A percentile compares a stretch with the other conserved stretches of the same genome.
Conservation (phyloP, 108 stramenopile species). For the Cyclotella cryptica region DNA sequence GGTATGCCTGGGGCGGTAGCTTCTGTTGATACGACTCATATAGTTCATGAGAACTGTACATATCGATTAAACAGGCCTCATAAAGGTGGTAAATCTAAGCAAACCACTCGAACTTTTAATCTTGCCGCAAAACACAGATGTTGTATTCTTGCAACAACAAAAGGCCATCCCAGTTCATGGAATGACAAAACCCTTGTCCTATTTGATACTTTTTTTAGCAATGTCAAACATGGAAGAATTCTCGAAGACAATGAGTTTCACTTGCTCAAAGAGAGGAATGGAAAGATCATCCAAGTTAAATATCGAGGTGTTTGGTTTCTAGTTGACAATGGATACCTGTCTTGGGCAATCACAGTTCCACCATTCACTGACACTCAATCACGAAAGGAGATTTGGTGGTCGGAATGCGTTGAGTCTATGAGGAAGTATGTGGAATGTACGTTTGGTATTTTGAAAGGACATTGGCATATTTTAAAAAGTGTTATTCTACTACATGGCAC, state of each 20-base stretch:
- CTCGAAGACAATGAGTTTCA: background rate
- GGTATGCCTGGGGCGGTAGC: too few relatives aligned
- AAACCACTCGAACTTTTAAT: conserved; percentile 31
- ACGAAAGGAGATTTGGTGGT: conserved; percentile 1
- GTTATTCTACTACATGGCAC: conserved; percentile 27
- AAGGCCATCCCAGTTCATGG: conserved; percentile 8
- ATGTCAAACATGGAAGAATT: conserved; percentile 20
- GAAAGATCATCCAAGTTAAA: background rate
- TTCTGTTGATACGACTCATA: too few relatives aligned
- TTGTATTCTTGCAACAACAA: conserved; percentile 29
- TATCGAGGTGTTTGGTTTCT: conserved; percentile 14
- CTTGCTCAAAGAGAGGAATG: conserved; percentile 7
- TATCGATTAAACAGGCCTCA: conserved; percentile 8
- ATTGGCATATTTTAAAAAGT: conserved; percentile 17
- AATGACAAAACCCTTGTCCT: conserved; percentile 22
- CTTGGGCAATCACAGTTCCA: conserved; percentile 8
- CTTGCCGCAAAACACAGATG: conserved; percentile 17
- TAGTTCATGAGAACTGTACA: conserved; percentile 16
- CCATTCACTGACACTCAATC: background rate
- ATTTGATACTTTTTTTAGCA: too few relatives aligned
- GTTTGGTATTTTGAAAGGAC: conserved; percentile 16
- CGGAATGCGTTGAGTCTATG: too few relatives aligned
- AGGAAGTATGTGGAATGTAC: too few relatives aligned
- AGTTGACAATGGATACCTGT: conserved; percentile 17
- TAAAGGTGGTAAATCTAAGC: conserved; percentile 28